Percentiles rank a stretch among this genome's conserved stretches.
Evolutionary conservation across 2,329 filamentous ascomycete genomes (phyloP).

Genomic region (Microcera coccophila): DNA sequence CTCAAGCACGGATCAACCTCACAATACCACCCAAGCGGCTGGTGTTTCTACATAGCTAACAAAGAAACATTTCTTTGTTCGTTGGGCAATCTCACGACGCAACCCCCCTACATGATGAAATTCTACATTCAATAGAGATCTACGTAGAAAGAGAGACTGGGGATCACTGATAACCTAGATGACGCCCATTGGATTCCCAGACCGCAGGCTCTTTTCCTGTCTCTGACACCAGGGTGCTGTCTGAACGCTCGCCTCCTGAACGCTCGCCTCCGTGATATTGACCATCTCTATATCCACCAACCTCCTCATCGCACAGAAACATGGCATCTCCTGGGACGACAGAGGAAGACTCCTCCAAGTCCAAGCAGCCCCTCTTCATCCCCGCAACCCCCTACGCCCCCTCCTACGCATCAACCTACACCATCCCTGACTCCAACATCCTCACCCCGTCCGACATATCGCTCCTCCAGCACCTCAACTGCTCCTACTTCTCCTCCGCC

Average conservation of each 20-base stretch:
- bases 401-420: slow-evolving; percentile 25
- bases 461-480: slow-evolving; percentile 47
- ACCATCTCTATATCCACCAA: not conserved
- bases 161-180: not conserved
- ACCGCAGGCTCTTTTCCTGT: too few species aligned
- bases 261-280: not conserved
- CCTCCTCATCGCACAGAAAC: not conserved
- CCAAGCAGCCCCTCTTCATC: slow-evolving; percentile 13
- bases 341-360: too few species aligned
- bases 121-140: not conserved
- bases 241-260: not conserved
- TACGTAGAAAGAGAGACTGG: not conserved
- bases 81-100: slow-evolving; percentile 7
- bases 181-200: too few species aligned
- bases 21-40: not conserved
- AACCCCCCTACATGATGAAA: not conserved
- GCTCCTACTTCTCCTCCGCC: slow-evolving; percentile 54
- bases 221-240: not conserved
- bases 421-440: slow-evolving; percentile 20
- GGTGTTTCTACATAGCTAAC: slow-evolving; percentile 4
- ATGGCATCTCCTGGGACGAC: not conserved
- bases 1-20: not conserved
- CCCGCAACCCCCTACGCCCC: slow-evolving; percentile 26
- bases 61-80: slow-evolving; percentile 23
- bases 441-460: slow-evolving; percentile 17